phyloP scores from a whole-genome alignment of 2,329 filamentous ascomycete genomes.

The Calonectria pauciramosa region DNA sequence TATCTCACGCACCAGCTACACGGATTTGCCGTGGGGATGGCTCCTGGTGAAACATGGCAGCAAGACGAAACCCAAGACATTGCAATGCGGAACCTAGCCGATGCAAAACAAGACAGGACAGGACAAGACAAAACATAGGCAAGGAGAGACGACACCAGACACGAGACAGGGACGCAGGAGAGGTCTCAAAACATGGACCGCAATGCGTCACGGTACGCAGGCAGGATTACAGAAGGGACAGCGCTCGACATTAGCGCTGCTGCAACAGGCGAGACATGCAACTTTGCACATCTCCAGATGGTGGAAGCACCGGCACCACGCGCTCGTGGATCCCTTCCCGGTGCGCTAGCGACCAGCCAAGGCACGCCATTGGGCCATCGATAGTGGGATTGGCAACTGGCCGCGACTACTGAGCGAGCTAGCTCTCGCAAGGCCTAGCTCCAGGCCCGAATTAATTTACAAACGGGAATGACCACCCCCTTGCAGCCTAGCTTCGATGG shows the following conservation, averaged over 20 bases:
- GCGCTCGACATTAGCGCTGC: constrained; percentile 7
- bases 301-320: neutral
- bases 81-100: constrained; percentile 13
- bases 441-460: constrained; percentile 22
- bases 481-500: constrained; percentile 21
- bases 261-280: constrained; percentile 21
- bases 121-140: constrained; percentile 11
- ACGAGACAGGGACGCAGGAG: neutral
- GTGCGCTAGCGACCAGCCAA: neutral
- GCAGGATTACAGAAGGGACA: constrained; percentile 15
- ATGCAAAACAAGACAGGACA: constrained; percentile 1
- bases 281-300: constrained; percentile 23
- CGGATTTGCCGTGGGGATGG: neutral
- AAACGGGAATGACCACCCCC: constrained; percentile 25
- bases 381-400: neutral
- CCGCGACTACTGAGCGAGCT: constrained; percentile 1
- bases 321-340: neutral
- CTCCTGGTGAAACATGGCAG: constrained; percentile 19
- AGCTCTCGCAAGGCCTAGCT: constrained; percentile 21
- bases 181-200: constrained; percentile 5
- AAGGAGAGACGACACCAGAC: constrained; percentile 10
- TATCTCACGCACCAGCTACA: neutral
- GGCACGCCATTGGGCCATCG: neutral
- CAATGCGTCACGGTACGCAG: constrained; percentile 17
- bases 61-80: constrained; percentile 18